These are phyloP conservation scores for Cyamopsis tetragonoloba DNA, from an alignment of 306 rosid species.

Conservation along the genomic window DNA sequence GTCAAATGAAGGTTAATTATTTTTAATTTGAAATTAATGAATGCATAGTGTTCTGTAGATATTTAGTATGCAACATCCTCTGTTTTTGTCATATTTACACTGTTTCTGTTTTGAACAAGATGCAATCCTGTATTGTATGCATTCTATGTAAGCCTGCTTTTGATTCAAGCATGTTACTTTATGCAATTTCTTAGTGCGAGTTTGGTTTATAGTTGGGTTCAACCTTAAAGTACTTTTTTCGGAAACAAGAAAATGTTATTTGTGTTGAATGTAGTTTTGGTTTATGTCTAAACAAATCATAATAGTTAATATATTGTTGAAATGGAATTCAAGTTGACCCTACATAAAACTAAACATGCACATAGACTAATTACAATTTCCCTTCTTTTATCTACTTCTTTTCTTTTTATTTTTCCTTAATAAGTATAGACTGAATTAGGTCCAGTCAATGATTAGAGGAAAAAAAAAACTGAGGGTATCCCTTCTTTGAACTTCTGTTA, in stretches of 20 bases:
- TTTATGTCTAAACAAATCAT: too few relatives aligned
- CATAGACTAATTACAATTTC: not conserved
- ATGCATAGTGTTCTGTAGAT: not conserved
- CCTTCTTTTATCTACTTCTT: not conserved
- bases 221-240: too few relatives aligned
- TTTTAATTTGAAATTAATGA: not conserved
- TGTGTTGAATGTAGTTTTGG: too few relatives aligned
- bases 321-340: too few relatives aligned
- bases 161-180: not conserved
- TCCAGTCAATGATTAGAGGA: slow-evolving; percentile 1
- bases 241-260: too few relatives aligned
- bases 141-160: not conserved
- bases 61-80: slow-evolving; percentile 11
- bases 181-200: too few relatives aligned
- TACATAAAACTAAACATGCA: too few relatives aligned
- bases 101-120: slow-evolving; percentile 6
- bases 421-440: slow-evolving; percentile 8
- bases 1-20: not conserved
- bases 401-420: not conserved
- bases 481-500: slow-evolving; percentile 15
- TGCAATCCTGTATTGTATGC: not conserved
- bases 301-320: too few relatives aligned
- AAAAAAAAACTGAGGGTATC: slow-evolving; percentile 13
- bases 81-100: slow-evolving; percentile 14
- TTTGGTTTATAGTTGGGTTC: too few relatives aligned